Conservation (phyloP, 768 basidiomycete genomes). For the Amanita phalloides region DNA sequence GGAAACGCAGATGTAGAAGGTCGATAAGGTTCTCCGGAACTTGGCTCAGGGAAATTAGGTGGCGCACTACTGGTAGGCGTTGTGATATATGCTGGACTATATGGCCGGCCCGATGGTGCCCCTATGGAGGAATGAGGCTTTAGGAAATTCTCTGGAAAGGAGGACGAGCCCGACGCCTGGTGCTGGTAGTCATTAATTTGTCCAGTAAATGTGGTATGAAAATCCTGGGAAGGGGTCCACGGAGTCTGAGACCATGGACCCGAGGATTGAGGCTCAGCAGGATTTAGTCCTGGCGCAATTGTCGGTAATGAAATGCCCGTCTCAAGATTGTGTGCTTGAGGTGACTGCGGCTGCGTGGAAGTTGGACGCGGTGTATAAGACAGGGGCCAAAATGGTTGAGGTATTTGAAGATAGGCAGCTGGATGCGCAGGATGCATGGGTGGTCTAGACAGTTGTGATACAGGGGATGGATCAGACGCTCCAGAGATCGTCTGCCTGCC, state of each 20-base stretch:
- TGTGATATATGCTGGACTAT: neutral
- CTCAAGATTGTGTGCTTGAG: constrained; percentile 3
- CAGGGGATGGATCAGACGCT: constrained; percentile 3
- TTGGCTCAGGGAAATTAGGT: constrained; percentile 2
- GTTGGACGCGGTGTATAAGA: neutral
- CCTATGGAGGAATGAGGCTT: constrained; percentile 3
- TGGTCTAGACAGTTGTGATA: constrained; percentile 16
- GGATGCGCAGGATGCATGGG: constrained; percentile 21
- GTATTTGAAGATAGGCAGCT: neutral
- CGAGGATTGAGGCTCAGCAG: constrained; percentile 6
- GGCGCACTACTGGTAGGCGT: neutral
- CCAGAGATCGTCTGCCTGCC: constrained; percentile 23
- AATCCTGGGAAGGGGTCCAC: constrained; percentile 32
- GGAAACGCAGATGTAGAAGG: neutral
- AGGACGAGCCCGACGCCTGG: constrained; percentile 17
- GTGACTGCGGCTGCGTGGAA: constrained; percentile 4
- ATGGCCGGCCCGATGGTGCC: neutral
- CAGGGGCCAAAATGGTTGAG: neutral
- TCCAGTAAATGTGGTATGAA: constrained; percentile 7
- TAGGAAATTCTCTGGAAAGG: constrained; percentile 10
- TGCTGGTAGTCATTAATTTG: constrained; percentile 17
- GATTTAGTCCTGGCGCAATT: constrained; percentile 2
- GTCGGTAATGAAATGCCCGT: neutral
- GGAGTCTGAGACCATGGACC: constrained; percentile 18
- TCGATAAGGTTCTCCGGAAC: neutral